phyloP scores from a whole-genome alignment of 2,329 filamentous ascomycete species.

The Saccharata proteae region DNA sequence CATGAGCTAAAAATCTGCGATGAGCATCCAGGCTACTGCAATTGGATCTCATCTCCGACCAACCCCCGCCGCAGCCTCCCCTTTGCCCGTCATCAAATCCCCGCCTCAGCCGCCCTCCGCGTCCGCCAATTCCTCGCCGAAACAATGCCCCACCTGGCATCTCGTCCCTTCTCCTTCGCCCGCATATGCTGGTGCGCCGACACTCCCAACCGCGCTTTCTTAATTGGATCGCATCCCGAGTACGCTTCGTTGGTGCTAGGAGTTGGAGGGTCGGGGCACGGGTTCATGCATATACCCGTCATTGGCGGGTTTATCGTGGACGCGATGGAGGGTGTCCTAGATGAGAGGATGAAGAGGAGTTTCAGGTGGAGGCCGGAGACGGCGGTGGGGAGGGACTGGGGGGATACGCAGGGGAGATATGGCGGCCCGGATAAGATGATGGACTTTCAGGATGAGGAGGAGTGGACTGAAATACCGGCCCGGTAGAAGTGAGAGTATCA shows the following conservation, averaged over 20 bases:
- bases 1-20: slow-evolving; percentile 41
- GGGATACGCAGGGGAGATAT: slow-evolving; percentile 36
- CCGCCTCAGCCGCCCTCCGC: slow-evolving; percentile 34
- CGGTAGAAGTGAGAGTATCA: too few relatives aligned
- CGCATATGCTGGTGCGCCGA: slow-evolving; percentile 47
- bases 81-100: slow-evolving; percentile 35
- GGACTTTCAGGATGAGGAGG: slow-evolving; percentile 29
- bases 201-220: slow-evolving; percentile 41
- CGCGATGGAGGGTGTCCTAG: slow-evolving; percentile 33
- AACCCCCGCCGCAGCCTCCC: slow-evolving; percentile 21
- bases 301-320: slow-evolving; percentile 40
- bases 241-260: slow-evolving; percentile 33
- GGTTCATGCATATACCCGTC: slow-evolving; percentile 41
- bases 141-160: slow-evolving; percentile 41
- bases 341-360: slow-evolving; percentile 29
- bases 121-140: slow-evolving; percentile 38
- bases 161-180: slow-evolving; percentile 37
- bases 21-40: slow-evolving; percentile 45
- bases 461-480: too few relatives aligned
- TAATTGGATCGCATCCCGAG: slow-evolving; percentile 39
- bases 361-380: slow-evolving; percentile 41
- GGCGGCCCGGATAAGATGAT: slow-evolving; percentile 37
- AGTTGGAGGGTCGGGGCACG: slow-evolving; percentile 41
- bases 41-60: slow-evolving; percentile 23
- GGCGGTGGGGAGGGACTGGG: slow-evolving; percentile 34